A percentile compares a stretch with the other conserved stretches of the same genome.
Conservation (phyloP, 2,329 filamentous ascomycete species). For the Cercospora zeina region DNA sequence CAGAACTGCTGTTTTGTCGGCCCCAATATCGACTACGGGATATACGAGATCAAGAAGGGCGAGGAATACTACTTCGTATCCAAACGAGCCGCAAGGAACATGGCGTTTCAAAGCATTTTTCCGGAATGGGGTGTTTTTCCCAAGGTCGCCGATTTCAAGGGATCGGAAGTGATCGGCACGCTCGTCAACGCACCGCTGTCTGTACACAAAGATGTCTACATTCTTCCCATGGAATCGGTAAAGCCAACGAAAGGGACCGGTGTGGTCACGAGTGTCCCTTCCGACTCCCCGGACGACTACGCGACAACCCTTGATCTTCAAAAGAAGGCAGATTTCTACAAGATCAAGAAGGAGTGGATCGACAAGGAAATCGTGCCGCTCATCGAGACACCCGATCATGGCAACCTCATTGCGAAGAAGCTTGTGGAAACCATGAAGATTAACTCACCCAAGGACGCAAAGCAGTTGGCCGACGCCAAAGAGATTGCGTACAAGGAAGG, state of each 20-base stretch:
- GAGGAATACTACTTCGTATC: slow-evolving; percentile 80
- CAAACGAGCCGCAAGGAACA: slow-evolving; percentile 83
- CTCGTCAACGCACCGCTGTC: slow-evolving; percentile 86
- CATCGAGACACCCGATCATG: slow-evolving; percentile 84
- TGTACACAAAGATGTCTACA: slow-evolving; percentile 77
- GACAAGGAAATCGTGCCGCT: slow-evolving; percentile 86
- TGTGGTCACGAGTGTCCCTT: slow-evolving; percentile 93
- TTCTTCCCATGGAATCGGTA: slow-evolving; percentile 93
- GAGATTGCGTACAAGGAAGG: slow-evolving; percentile 96
- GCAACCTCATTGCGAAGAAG: slow-evolving; percentile 77
- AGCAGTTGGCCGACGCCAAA: slow-evolving; percentile 89
- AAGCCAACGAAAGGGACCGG: slow-evolving; percentile 92
- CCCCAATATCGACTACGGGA: slow-evolving; percentile 82
- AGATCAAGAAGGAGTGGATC: slow-evolving; percentile 95
- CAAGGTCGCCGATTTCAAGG: slow-evolving; percentile 71
- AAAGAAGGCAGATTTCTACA: slow-evolving; percentile 96
- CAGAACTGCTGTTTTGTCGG: slow-evolving; percentile 95
- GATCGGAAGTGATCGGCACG: slow-evolving; percentile 82
- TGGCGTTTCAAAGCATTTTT: slow-evolving; percentile 91
- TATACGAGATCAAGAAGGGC: slow-evolving; percentile 68
- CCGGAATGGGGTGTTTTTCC: slow-evolving; percentile 72
- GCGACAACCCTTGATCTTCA: slow-evolving; percentile 82
- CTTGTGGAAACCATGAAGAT: slow-evolving; percentile 95
- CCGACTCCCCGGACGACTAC: slow-evolving; percentile 93
- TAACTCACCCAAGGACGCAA: slow-evolving; percentile 89